These are phyloP conservation scores for Dioscorea dumetorum DNA, from an alignment of 106 monocot species.

Conservation along the genomic window DNA sequence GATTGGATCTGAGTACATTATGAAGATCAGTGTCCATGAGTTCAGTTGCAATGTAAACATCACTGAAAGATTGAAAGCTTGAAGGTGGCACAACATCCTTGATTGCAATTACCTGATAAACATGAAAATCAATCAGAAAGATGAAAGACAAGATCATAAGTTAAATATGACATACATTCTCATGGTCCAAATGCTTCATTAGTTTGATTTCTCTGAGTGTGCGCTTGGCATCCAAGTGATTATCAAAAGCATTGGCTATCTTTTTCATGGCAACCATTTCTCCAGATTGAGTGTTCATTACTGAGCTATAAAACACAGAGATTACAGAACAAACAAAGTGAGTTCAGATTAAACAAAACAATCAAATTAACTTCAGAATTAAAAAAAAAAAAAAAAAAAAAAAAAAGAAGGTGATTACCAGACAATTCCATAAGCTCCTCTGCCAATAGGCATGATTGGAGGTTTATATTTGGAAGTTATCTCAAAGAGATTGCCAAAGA, in stretches of 20 bases:
- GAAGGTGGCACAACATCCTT: conserved; percentile 39
- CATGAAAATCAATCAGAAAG: neutral
- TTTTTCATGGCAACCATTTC: conserved; percentile 78
- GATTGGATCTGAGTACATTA: conserved; percentile 29
- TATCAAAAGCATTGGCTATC: conserved; percentile 71
- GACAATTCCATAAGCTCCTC: conserved; percentile 89
- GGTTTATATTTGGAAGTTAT: conserved; percentile 77
- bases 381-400: neutral
- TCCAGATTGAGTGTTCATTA: conserved; percentile 54
- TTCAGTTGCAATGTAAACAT: conserved; percentile 33
- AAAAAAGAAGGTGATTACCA: conserved; percentile 30
- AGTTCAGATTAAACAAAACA: neutral
- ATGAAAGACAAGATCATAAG: neutral
- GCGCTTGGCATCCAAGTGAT: conserved; percentile 64
- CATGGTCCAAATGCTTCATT: conserved; percentile 68
- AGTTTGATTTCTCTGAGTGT: conserved; percentile 69
- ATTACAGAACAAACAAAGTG: neutral
- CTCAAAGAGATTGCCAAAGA: conserved; percentile 77
- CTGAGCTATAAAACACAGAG: conserved; percentile 24
- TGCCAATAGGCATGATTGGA: conserved; percentile 86
- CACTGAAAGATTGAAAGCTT: conserved; percentile 15
- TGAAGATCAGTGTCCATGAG: conserved; percentile 40
- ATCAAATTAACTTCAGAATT: neutral
- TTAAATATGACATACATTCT: conserved; percentile 30
- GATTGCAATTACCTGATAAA: conserved; percentile 25